A percentile compares a stretch with the other conserved stretches of the same genome.
Conservation (phyloP, 129 eudicot species). For the Flaveria brownii region DNA sequence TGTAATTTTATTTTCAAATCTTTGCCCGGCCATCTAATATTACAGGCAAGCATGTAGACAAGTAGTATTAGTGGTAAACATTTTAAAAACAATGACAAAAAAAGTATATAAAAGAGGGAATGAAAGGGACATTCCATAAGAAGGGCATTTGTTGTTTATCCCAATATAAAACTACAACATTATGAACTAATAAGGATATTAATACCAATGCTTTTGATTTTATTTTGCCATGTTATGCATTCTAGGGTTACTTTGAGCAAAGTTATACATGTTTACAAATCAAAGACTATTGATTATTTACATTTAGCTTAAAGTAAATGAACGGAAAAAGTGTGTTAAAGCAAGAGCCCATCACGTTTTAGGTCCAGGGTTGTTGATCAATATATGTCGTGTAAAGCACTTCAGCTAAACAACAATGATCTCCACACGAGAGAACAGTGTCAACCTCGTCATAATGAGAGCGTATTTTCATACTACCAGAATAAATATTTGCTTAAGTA, state of each 20-base stretch:
- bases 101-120: slow-evolving; percentile 18
- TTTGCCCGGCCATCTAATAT: slow-evolving; percentile 25
- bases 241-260: not conserved
- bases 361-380: too few species aligned
- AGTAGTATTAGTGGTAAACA: slow-evolving; percentile 25
- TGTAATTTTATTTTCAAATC: slow-evolving; percentile 26
- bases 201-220: not conserved
- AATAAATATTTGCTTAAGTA: too few species aligned
- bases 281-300: not conserved
- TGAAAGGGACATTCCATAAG: slow-evolving; percentile 28
- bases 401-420: too few species aligned
- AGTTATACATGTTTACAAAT: not conserved
- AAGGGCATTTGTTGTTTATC: slow-evolving; percentile 16
- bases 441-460: too few species aligned
- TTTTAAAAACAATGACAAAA: slow-evolving; percentile 27
- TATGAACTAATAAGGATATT: not conserved
- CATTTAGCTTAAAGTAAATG: not conserved
- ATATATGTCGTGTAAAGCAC: too few species aligned
- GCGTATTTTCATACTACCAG: too few species aligned
- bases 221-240: not conserved
- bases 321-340: too few species aligned
- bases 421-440: too few species aligned
- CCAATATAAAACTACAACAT: not conserved
- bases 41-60: slow-evolving; percentile 32
- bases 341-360: too few species aligned